These are phyloP conservation scores for Talaromyces sp. DNA, from an alignment of 2,329 filamentous ascomycete species.

Conservation along the genomic window DNA sequence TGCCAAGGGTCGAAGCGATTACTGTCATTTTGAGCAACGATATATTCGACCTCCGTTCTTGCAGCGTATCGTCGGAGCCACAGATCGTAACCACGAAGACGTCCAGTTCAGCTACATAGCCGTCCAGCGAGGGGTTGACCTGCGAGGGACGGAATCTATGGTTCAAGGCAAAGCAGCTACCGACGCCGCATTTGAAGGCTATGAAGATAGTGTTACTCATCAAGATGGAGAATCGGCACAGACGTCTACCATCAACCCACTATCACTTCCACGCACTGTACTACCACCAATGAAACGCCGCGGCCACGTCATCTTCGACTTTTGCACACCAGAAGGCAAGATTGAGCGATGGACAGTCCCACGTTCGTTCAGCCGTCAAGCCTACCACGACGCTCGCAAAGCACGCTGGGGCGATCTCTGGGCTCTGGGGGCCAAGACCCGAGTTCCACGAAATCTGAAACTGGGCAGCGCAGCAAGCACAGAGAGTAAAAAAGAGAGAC, in stretches of 20 bases:
- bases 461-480: slow-evolving; percentile 50
- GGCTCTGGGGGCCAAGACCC: slow-evolving; percentile 90
- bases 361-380: slow-evolving; percentile 71
- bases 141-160: slow-evolving; percentile 43
- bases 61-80: slow-evolving; percentile 66
- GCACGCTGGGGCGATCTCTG: slow-evolving; percentile 88
- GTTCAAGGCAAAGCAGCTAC: slow-evolving; percentile 58
- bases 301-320: slow-evolving; percentile 82
- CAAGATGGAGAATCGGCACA: slow-evolving; percentile 7
- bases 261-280: slow-evolving; percentile 74
- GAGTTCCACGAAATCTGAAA: slow-evolving; percentile 60
- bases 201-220: slow-evolving; percentile 45
- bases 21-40: slow-evolving; percentile 85
- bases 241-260: slow-evolving; percentile 45
- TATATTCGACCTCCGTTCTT: slow-evolving; percentile 81
- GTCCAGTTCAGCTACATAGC: slow-evolving; percentile 87
- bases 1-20: slow-evolving; percentile 75
- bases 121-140: slow-evolving; percentile 71
- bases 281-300: slow-evolving; percentile 80
- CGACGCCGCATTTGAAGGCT: slow-evolving; percentile 68
- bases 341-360: slow-evolving; percentile 95
- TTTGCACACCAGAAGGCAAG: slow-evolving; percentile 81
- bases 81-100: slow-evolving; percentile 79
- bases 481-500: slow-evolving; percentile 39
- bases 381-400: slow-evolving; percentile 91